phyloP scores from a whole-genome alignment of 2,329 filamentous ascomycete species.

The Hypoxylon sp. region DNA sequence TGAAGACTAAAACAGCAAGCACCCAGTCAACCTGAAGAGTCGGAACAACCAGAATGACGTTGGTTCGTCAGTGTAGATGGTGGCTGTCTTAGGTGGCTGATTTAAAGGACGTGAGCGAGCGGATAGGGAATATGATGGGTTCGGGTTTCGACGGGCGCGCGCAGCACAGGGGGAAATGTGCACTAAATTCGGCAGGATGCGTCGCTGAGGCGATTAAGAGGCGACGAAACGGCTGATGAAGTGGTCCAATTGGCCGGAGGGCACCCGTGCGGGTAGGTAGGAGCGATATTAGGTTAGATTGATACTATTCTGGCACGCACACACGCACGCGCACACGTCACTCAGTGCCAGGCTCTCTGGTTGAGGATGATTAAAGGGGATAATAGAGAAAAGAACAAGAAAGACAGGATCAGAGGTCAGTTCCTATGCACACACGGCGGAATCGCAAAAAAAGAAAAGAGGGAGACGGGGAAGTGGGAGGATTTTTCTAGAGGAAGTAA shows the following conservation, averaged over 20 bases:
- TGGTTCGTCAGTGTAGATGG: conserved; percentile 7
- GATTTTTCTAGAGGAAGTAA: conserved; percentile 41
- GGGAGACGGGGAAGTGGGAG: conserved; percentile 29
- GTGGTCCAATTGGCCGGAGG: conserved; percentile 16
- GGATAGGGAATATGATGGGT: conserved; percentile 37
- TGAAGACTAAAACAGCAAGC: conserved; percentile 9
- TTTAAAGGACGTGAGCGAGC: conserved; percentile 2
- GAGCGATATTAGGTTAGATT: conserved; percentile 28
- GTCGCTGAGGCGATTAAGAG: conserved; percentile 17
- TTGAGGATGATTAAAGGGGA: conserved; percentile 18
- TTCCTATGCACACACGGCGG: conserved; percentile 31
- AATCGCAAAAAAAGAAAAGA: conserved; percentile 27
- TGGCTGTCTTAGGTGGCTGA: conserved; percentile 13
- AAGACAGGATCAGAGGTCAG: conserved; percentile 45
- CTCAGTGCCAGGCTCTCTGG: conserved; percentile 2
- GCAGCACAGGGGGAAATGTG: conserved; percentile 27
- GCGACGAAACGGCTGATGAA: conserved; percentile 26
- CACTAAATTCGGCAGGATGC: conserved; percentile 22
- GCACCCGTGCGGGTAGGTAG: conserved; percentile 3
- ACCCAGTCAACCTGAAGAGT: conserved; percentile 6
- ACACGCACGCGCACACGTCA: conserved; percentile 22
- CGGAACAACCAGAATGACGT: conserved; percentile 2
- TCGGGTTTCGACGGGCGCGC: conserved; percentile 29
- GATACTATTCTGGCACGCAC: conserved; percentile 37
- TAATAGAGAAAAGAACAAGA: conserved; percentile 21